These are phyloP conservation scores for Rutstroemia sp. DNA, from an alignment of 2,329 filamentous ascomycete species.

Conservation along the genomic window DNA sequence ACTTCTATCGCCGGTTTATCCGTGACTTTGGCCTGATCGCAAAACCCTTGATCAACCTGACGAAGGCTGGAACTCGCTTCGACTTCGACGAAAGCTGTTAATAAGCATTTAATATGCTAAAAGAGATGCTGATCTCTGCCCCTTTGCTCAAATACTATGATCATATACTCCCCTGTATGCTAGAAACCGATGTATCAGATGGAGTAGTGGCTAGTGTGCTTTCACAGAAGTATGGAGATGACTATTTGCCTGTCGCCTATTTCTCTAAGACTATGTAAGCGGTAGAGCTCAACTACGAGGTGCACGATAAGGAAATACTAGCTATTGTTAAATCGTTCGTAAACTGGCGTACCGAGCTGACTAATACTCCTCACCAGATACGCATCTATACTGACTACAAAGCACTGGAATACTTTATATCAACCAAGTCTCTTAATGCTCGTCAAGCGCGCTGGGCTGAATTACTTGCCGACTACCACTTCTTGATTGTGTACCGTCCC, in stretches of 20 bases:
- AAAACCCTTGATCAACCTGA: background rate
- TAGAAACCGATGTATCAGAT: conserved; percentile 11
- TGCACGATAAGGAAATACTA: conserved; percentile 29
- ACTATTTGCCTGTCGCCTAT: conserved; percentile 16
- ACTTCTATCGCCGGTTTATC: conserved; percentile 15
- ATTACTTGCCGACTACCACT: background rate
- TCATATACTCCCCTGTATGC: background rate
- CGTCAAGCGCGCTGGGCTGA: background rate
- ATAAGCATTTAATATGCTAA: background rate
- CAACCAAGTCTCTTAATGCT: conserved; percentile 6
- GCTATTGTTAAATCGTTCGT: conserved; percentile 21
- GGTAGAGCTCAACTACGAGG: conserved; percentile 27
- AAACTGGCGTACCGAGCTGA: conserved; percentile 5
- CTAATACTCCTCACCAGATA: background rate
- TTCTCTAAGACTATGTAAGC: conserved; percentile 20
- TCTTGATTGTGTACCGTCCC: conserved; percentile 4
- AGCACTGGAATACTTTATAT: conserved; percentile 13
- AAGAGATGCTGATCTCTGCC: background rate
- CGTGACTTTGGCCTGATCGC: conserved; percentile 1
- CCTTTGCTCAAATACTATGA: background rate
- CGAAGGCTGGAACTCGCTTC: background rate
- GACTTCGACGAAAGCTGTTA: background rate
- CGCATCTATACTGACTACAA: conserved; percentile 2
- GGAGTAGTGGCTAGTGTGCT: conserved; percentile 8
- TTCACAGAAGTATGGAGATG: background rate